Evolutionary conservation across 768 basidiomycete genomes (phyloP).

Genomic region (Scleroderma citrinum): DNA sequence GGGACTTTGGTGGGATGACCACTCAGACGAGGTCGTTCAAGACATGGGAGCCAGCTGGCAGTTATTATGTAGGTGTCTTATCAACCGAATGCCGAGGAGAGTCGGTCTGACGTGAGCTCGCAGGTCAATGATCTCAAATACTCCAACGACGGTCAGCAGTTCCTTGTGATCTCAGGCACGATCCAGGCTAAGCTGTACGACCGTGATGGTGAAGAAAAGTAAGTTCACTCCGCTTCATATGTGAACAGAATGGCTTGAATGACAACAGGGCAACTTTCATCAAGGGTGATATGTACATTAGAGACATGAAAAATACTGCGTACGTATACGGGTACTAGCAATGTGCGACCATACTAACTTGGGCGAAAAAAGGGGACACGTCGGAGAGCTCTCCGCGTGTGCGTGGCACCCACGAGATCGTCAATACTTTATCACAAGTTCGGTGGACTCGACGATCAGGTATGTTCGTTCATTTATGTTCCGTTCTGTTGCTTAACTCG

Average conservation of each 20-base stretch:
- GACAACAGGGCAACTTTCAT: slow-evolving; percentile 66
- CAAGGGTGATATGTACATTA: slow-evolving; percentile 97
- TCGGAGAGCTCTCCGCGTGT: slow-evolving; percentile 84
- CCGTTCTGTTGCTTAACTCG: slow-evolving; percentile 4
- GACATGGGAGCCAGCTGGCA: slow-evolving; percentile 91
- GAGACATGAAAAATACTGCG: slow-evolving; percentile 99
- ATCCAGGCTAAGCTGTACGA: slow-evolving; percentile 85
- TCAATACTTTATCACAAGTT: slow-evolving; percentile 83
- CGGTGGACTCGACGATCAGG: slow-evolving; percentile 95
- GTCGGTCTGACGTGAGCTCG: not conserved
- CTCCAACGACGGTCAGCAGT: slow-evolving; percentile 79
- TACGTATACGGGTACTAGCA: slow-evolving; percentile 37
- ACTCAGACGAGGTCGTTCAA: slow-evolving; percentile 88
- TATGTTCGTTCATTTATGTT: slow-evolving; percentile 29
- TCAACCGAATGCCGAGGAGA: not conserved
- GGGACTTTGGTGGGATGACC: slow-evolving; percentile 99
- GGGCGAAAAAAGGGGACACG: slow-evolving; percentile 71
- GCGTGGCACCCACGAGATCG: slow-evolving; percentile 90
- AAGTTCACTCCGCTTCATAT: slow-evolving; percentile 30
- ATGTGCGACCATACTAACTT: slow-evolving; percentile 5
- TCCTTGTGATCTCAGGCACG: slow-evolving; percentile 86
- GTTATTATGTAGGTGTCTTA: slow-evolving; percentile 64
- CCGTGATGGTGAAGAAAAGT: slow-evolving; percentile 92
- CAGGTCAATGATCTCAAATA: slow-evolving; percentile 91
- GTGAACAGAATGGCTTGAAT: slow-evolving; percentile 40